Conservation (phyloP, 2,329 filamentous ascomycete species). For the Fusarium duplospermum region DNA sequence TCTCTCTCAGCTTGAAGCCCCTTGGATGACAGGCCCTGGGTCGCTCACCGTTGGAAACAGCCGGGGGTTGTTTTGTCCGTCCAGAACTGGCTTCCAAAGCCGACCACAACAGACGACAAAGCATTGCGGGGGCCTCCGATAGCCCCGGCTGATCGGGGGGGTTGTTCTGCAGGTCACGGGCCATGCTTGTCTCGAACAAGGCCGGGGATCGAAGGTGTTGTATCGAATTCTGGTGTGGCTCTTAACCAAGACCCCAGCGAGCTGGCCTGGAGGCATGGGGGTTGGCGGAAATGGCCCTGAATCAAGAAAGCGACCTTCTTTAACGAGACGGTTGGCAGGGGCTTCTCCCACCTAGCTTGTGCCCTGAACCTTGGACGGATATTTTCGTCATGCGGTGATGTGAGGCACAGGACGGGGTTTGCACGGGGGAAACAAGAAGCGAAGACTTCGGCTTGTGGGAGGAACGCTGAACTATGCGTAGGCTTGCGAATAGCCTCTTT, state of each 20-base stretch:
- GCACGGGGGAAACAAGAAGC: conserved; percentile 30
- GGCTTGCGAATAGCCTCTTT: conserved; percentile 18
- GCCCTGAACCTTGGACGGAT: conserved; percentile 7
- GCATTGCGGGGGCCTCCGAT: conserved; percentile 25
- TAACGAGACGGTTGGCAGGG: conserved; percentile 22
- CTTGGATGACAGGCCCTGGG: conserved; percentile 1
- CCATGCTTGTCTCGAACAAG: conserved; percentile 38
- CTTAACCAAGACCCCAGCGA: conserved; percentile 5
- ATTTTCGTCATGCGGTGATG: conserved; percentile 6
- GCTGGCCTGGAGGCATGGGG: conserved; percentile 1
- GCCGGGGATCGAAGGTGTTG: conserved; percentile 31
- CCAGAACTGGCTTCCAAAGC: conserved; percentile 35
- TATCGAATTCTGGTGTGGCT: conserved; percentile 44
- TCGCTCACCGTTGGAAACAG: conserved; percentile 21
- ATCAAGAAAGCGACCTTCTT: conserved; percentile 29
- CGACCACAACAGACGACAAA: conserved; percentile 34
- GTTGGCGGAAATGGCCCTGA: conserved; percentile 16
- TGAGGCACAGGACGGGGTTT: conserved; percentile 2
- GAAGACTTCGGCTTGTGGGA: conserved; percentile 9
- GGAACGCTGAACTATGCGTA: background rate
- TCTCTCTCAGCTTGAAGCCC: background rate
- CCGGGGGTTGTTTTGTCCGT: conserved; percentile 37
- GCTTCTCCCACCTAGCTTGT: conserved; percentile 8
- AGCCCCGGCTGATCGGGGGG: conserved; percentile 26
- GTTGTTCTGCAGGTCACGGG: conserved; percentile 34